phyloP scores from a whole-genome alignment of 2,329 filamentous ascomycete species.

The Sporothrix brunneoviolacea region DNA sequence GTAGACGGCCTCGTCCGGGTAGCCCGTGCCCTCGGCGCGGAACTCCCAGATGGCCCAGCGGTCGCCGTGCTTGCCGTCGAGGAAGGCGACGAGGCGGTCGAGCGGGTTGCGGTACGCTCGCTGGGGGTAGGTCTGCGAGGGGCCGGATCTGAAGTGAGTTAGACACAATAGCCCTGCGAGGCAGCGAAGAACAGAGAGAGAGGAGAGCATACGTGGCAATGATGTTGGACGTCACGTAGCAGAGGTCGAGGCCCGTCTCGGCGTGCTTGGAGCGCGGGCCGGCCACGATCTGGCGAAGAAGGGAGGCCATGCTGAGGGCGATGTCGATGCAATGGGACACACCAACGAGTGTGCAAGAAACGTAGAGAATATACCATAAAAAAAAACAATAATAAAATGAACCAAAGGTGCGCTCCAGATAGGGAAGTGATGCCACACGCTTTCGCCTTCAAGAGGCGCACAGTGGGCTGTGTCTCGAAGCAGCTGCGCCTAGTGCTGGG shows the following conservation, averaged over 20 bases:
- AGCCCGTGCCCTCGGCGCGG: conserved; percentile 90
- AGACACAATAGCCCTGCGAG: no score
- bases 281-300: conserved; percentile 87
- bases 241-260: conserved; percentile 85
- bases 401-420: background rate
- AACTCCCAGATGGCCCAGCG: conserved; percentile 99
- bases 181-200: background rate
- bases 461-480: no score
- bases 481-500: no score
- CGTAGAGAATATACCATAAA: background rate
- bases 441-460: no score
- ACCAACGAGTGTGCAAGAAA: background rate
- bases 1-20: conserved; percentile 85
- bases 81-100: conserved; percentile 76
- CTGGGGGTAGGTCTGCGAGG: conserved; percentile 81
- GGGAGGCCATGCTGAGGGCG: conserved; percentile 52
- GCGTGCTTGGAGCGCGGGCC: conserved; percentile 76
- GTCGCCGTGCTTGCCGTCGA: conserved; percentile 74
- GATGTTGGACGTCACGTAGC: conserved; percentile 85
- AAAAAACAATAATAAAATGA: background rate
- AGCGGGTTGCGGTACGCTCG: conserved; percentile 91
- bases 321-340: no score
- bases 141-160: conserved; percentile 65
- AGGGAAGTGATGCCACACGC: no score
- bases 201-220: conserved; percentile 49